Conservation (phyloP, 2,329 filamentous ascomycete species). For the Alternaria panax region DNA sequence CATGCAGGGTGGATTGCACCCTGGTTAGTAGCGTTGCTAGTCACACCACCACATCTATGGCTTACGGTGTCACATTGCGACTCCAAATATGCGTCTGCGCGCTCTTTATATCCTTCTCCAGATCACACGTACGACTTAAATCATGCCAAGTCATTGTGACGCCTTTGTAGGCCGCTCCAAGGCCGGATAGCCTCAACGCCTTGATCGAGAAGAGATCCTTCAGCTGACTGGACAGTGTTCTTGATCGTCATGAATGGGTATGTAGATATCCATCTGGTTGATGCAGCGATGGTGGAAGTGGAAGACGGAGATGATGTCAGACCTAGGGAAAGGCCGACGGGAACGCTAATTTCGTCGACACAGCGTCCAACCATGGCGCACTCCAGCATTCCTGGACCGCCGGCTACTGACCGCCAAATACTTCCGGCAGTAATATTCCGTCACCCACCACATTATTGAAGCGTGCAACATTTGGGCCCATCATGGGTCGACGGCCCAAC, state of each 20-base stretch:
- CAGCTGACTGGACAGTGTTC: not conserved
- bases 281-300: not conserved
- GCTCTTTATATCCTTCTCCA: not conserved
- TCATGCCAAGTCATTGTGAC: not conserved
- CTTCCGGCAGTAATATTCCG: conserved; percentile 18
- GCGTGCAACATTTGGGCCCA: conserved; percentile 15
- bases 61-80: not conserved
- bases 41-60: not conserved
- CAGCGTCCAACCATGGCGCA: conserved; percentile 3
- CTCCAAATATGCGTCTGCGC: not conserved
- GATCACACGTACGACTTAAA: not conserved
- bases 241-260: too few relatives aligned
- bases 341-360: not conserved
- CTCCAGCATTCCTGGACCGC: conserved; percentile 6
- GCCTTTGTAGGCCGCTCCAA: not conserved
- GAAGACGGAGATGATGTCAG: not conserved
- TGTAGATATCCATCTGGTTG: not conserved
- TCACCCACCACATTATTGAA: conserved; percentile 12
- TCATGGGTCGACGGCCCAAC: conserved; percentile 84
- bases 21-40: not conserved
- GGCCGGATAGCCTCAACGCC: not conserved
- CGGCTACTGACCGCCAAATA: conserved; percentile 17
- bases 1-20: not conserved
- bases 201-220: not conserved
- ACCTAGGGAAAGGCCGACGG: not conserved